Evolutionary conservation across 2,329 filamentous ascomycete species (phyloP).

Genomic region (Pestalotiopsis fici): DNA sequence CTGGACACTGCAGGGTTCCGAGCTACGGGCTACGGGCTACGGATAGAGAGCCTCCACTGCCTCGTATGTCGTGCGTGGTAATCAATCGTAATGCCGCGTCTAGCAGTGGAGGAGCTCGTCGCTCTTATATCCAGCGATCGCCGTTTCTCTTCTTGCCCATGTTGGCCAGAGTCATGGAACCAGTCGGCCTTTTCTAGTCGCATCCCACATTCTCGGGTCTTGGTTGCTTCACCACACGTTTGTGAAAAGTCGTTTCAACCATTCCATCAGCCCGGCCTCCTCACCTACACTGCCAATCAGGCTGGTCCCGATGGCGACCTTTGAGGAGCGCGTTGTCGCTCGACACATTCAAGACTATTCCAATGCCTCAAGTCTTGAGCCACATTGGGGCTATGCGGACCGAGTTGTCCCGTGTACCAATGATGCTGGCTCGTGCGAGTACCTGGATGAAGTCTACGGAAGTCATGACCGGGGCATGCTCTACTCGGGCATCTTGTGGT

Average conservation of each 20-base stretch:
- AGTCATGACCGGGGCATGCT: slow-evolving; percentile 51
- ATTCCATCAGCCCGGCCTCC: neutral
- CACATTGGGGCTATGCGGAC: slow-evolving; percentile 58
- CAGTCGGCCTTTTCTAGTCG: neutral
- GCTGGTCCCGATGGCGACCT: slow-evolving; percentile 20
- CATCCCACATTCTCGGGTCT: neutral
- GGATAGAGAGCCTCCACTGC: neutral
- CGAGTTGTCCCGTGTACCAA: slow-evolving; percentile 58
- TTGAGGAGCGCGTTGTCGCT: slow-evolving; percentile 16
- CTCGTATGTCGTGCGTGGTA: neutral
- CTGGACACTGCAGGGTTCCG: neutral
- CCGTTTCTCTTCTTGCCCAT: neutral
- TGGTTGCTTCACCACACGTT: neutral
- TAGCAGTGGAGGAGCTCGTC: neutral
- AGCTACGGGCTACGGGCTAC: neutral
- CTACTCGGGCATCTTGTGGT: slow-evolving; percentile 52
- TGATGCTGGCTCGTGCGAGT: slow-evolving; percentile 58
- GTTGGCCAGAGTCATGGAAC: neutral
- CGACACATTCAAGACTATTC: slow-evolving; percentile 48
- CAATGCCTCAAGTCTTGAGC: slow-evolving; percentile 36
- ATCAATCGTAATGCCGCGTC: neutral
- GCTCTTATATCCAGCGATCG: neutral
- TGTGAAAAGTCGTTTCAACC: neutral
- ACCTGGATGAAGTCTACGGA: slow-evolving; percentile 53
- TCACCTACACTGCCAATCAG: slow-evolving; percentile 4